Conservation (phyloP, 179 eudicot species). For the Silene noctiflora region DNA sequence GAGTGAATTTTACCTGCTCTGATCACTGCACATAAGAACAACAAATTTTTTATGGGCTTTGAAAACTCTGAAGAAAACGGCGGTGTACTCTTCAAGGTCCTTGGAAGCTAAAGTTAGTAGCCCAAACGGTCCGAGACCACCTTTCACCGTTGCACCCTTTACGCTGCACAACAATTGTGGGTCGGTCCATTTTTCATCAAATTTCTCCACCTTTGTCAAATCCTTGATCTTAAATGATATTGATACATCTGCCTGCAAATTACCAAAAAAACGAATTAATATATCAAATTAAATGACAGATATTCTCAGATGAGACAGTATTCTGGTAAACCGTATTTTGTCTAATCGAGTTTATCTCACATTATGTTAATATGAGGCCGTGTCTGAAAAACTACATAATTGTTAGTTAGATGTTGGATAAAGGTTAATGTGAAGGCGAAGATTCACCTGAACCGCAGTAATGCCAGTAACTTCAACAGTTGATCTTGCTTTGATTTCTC, state of each 20-base stretch:
- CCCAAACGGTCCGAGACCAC: constrained; percentile 62
- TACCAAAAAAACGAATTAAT: too few species aligned
- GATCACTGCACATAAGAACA: constrained; percentile 70
- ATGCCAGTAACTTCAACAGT: constrained; percentile 37
- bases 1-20: constrained; percentile 36
- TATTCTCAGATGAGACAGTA: too few species aligned
- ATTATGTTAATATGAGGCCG: too few species aligned
- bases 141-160: constrained; percentile 27
- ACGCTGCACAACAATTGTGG: constrained; percentile 49
- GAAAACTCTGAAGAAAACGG: constrained; percentile 55
- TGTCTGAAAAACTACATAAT: too few species aligned
- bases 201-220: constrained; percentile 32
- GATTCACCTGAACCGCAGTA: constrained; percentile 49
- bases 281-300: too few species aligned
- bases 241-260: constrained; percentile 54
- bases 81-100: constrained; percentile 43
- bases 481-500: constrained; percentile 39
- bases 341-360: too few species aligned
- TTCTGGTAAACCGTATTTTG: too few species aligned
- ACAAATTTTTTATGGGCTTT: constrained; percentile 33
- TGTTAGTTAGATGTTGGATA: background rate
- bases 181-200: constrained; percentile 41
- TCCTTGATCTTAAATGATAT: constrained; percentile 36
- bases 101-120: constrained; percentile 45
- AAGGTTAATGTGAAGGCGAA: background rate